Conservation (phyloP, 23 red algal genomes). For the Gracilaria caudata region DNA sequence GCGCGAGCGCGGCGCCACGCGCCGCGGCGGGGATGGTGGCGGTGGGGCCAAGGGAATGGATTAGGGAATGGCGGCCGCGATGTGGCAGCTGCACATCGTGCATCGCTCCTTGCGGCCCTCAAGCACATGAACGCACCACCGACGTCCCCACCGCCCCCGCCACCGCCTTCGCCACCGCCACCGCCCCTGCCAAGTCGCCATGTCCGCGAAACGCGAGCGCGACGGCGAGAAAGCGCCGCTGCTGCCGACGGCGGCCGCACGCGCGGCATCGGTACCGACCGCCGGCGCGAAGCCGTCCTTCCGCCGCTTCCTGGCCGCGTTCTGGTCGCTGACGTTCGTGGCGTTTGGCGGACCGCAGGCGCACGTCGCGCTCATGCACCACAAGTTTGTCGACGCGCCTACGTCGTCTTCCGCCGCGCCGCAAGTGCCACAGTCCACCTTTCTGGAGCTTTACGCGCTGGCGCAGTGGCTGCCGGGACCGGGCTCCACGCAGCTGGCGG, state of each 20-base stretch:
- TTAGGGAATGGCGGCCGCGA: neutral
- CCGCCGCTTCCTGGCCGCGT: conserved; percentile 33
- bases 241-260: neutral
- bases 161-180: too few relatives aligned
- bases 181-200: too few relatives aligned
- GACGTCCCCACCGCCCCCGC: too few relatives aligned
- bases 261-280: neutral
- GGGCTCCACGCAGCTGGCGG: conserved; percentile 72
- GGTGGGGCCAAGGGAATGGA: neutral
- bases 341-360: conserved; percentile 85
- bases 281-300: conserved; percentile 26
- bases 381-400: conserved; percentile 42
- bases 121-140: too few relatives aligned
- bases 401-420: conserved; percentile 6
- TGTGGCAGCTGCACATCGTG: neutral
- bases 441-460: conserved; percentile 80
- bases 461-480: conserved; percentile 69
- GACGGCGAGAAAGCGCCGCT: neutral
- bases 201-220: neutral
- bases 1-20: neutral
- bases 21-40: neutral
- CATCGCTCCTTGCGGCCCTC: neutral
- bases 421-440: conserved; percentile 53
- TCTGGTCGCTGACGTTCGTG: conserved; percentile 48
- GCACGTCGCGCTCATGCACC: conserved; percentile 67